Base-by-base conservation (phyloP, 192 early-diverging fungal species). In the Coemansia sp. region DNA sequence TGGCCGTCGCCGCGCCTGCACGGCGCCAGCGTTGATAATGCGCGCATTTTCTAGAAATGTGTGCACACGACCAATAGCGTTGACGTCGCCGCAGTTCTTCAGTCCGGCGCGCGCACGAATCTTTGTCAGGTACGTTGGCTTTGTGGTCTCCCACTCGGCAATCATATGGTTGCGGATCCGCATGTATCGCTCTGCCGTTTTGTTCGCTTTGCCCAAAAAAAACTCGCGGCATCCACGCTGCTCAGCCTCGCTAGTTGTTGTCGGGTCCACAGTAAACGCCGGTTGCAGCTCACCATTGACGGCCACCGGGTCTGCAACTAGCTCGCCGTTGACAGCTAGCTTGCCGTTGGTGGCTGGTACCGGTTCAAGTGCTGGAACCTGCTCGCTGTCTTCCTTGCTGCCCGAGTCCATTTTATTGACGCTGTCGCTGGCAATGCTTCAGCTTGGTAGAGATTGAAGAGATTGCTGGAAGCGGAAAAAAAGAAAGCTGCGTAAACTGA, bases 171-270 rank as follows among this genome's bases (percentile, higher is more conserved):
- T 98, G 42, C 94, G 81, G 54, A 98, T 96, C 36, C 71, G 69
- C 46, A 92, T 73, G 73, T 98, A 98, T 55, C 94, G 84, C 55
- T 93, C 91, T 0, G 93, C 92, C 21, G 93, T 94, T 67, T 95
- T 93, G 56, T 82, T 82, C 11, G 83, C 75, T 50, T 86, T 84
- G 21, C 88, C 86, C 10, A 62, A 58, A 63, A 90, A 91, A 64
- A 88, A 93, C 83, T 91, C 89, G 1, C 53, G 6, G 46, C 78
- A 81, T 23, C 26, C 66, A 2, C 31, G 46, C 5, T 51, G 54
- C 70, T 81, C 78, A 1, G 47, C 40, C 23, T 62, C 66, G 47
- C 53, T 26, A 1, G 64, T 53, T 2, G 38, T n/a, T 10, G 48
- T 36, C 5, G 44, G 51, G 20, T 71, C 60, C 34, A 70, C 37